A percentile compares a stretch with the other conserved stretches of the same genome.
Evolutionary conservation across 83 land plant species (phyloP).

Genomic region (Diphasiastrum complanatum): DNA sequence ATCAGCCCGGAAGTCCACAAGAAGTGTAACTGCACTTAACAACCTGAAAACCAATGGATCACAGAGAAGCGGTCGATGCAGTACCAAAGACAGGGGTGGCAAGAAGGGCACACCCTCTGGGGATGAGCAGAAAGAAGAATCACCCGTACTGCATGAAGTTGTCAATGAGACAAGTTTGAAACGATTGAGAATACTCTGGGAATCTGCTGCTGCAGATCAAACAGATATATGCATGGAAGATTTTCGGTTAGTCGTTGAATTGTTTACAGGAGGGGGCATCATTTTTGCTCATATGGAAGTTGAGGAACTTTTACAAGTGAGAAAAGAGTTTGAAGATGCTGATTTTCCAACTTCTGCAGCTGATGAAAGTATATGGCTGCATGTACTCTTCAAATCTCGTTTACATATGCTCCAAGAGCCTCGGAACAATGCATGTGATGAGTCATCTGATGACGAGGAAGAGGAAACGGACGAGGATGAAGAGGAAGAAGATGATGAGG

Average conservation of each 20-base stretch:
- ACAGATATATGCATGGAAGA: constrained; percentile 11
- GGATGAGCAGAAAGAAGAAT: constrained; percentile 11
- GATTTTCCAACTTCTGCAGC: constrained; percentile 33
- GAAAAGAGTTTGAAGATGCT: constrained; percentile 37
- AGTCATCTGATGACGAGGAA: constrained; percentile 28
- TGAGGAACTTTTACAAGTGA: constrained; percentile 29
- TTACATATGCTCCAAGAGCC: constrained; percentile 10
- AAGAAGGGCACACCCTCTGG: constrained; percentile 9
- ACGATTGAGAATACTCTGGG: constrained; percentile 33
- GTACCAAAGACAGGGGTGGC: constrained; percentile 9
- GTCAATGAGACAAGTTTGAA: constrained; percentile 18
- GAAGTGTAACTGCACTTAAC: neutral
- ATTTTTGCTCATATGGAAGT: constrained; percentile 40
- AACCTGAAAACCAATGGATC: constrained; percentile 11
- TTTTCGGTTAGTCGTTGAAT: constrained; percentile 25
- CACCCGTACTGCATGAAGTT: constrained; percentile 3
- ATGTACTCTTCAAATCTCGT: constrained; percentile 26
- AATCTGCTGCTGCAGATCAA: constrained; percentile 20
- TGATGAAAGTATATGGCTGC: constrained; percentile 37
- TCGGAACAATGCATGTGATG: neutral
- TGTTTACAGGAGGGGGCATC: constrained; percentile 36
- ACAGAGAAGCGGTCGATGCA: constrained; percentile 5
- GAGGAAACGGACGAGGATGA: constrained; percentile 27
- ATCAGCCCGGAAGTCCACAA: constrained; percentile 5
- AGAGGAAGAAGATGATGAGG: constrained; percentile 33